These are phyloP conservation scores for Durusdinium trenchii DNA, from an alignment of 73 alveolate species.

Conservation along the genomic window DNA sequence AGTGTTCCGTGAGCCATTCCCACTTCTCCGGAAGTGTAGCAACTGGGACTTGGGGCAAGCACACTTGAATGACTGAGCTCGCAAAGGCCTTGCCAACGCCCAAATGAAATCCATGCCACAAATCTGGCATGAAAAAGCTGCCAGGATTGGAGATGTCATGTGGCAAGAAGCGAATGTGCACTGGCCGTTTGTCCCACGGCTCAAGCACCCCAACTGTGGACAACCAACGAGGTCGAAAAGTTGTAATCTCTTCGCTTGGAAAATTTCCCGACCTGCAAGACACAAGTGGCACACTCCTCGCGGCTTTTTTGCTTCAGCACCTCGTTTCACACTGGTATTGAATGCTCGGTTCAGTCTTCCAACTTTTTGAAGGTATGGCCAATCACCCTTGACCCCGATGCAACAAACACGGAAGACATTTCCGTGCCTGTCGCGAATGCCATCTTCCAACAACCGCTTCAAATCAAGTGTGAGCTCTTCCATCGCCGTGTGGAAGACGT, in stretches of 20 bases:
- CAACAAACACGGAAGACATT: neutral
- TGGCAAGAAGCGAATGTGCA: neutral
- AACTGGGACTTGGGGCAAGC: neutral
- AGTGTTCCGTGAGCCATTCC: neutral
- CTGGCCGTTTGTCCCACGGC: slow-evolving; percentile 4
- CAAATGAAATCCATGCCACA: neutral
- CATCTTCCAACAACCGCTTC: neutral
- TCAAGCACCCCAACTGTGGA: neutral
- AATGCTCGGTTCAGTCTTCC: neutral
- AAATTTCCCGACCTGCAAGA: neutral
- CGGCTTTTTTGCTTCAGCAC: neutral
- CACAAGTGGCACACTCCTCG: slow-evolving; percentile 26
- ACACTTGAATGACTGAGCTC: neutral
- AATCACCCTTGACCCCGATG: slow-evolving; percentile 35
- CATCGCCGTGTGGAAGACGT: neutral
- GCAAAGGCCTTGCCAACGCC: neutral
- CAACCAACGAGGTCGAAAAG: neutral
- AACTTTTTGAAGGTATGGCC: neutral
- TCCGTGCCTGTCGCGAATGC: neutral
- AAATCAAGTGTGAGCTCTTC: neutral
- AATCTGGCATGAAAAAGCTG: neutral
- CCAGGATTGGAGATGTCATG: neutral
- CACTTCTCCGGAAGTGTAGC: neutral
- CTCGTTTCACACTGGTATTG: neutral
- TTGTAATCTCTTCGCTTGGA: neutral